Conservation (phyloP, 495 filamentous ascomycete genomes). For the Penicillium robsamsonii region DNA sequence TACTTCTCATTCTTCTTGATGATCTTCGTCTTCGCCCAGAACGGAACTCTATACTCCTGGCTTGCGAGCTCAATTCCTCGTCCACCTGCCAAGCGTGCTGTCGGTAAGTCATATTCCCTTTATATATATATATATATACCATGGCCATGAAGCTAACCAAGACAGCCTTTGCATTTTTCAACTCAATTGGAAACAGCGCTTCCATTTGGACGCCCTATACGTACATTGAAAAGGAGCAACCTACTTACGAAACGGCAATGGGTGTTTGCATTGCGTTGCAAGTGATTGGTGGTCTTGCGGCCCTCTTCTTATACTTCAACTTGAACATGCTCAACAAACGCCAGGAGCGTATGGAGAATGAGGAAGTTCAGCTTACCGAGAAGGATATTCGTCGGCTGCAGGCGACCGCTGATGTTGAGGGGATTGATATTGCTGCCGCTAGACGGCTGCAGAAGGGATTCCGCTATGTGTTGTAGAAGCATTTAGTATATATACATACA, state of each 20-base stretch:
- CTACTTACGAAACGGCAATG: slow-evolving; percentile 46
- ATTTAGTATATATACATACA: background rate
- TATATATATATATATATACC: too few species aligned
- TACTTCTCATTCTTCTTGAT: slow-evolving; percentile 57
- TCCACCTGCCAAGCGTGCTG: slow-evolving; percentile 54
- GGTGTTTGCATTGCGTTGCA: slow-evolving; percentile 50
- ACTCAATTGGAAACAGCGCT: slow-evolving; percentile 52
- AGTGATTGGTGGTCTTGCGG: slow-evolving; percentile 34
- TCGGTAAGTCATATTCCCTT: slow-evolving; percentile 12
- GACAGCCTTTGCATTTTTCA: slow-evolving; percentile 52
- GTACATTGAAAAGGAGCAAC: slow-evolving; percentile 37
- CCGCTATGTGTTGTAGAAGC: slow-evolving; percentile 39
- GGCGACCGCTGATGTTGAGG: slow-evolving; percentile 48
- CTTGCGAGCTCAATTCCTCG: slow-evolving; percentile 52
- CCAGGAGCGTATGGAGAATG: slow-evolving; percentile 46
- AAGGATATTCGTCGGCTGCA: slow-evolving; percentile 44
- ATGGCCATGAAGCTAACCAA: background rate
- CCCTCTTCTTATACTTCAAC: slow-evolving; percentile 43
- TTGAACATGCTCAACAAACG: slow-evolving; percentile 44
- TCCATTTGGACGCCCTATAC: slow-evolving; percentile 57
- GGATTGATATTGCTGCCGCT: slow-evolving; percentile 46
- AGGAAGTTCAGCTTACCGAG: slow-evolving; percentile 38
- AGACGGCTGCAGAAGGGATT: slow-evolving; percentile 49
- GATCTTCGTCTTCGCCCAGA: slow-evolving; percentile 54
- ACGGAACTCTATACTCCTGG: slow-evolving; percentile 55